Evolutionary conservation across 2,329 filamentous ascomycete species (phyloP).

Genomic region (Lecanicillium sp.): DNA sequence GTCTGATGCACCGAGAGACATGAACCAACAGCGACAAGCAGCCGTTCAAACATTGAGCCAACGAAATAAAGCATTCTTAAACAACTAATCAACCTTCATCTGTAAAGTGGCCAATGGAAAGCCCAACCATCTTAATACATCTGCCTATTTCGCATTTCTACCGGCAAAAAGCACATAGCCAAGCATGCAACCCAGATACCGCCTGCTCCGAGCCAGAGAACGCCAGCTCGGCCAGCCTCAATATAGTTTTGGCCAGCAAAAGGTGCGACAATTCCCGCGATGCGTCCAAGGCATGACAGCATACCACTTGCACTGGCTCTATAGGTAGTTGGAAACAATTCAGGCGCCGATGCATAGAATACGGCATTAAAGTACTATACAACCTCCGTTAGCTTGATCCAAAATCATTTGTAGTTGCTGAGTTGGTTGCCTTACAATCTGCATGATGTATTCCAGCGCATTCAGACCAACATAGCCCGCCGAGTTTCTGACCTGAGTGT

Average conservation of each 20-base stretch:
- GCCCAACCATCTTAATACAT: too few species aligned
- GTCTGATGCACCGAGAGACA: too few species aligned
- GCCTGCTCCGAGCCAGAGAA: constrained; percentile 7
- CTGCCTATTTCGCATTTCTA: constrained; percentile 6
- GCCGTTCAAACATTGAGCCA: too few species aligned
- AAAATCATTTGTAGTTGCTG: not conserved
- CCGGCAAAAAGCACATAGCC: constrained; percentile 1
- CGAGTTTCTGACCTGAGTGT: constrained; percentile 17
- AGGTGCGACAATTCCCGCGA: constrained; percentile 7
- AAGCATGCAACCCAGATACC: constrained; percentile 4
- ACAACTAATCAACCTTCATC: too few species aligned
- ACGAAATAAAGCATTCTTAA: too few species aligned
- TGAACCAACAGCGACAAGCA: too few species aligned
- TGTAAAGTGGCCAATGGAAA: too few species aligned
- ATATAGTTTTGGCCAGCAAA: constrained; percentile 8
- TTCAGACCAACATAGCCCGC: constrained; percentile 13
- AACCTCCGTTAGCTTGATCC: not conserved
- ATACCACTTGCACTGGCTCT: constrained; percentile 6
- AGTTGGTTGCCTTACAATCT: constrained; percentile 7
- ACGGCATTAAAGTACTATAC: constrained; percentile 12
- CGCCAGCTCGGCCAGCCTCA: constrained; percentile 1
- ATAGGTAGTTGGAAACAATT: constrained; percentile 8
- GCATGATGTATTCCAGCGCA: constrained; percentile 22
- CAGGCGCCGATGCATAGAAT: constrained; percentile 12
- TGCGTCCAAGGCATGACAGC: constrained; percentile 5